Percentiles rank a stretch among this genome's conserved stretches.
These are phyloP conservation scores for Scedosporium aurantiacum DNA, from an alignment of 2,329 filamentous ascomycete species.

Conservation along the genomic window DNA sequence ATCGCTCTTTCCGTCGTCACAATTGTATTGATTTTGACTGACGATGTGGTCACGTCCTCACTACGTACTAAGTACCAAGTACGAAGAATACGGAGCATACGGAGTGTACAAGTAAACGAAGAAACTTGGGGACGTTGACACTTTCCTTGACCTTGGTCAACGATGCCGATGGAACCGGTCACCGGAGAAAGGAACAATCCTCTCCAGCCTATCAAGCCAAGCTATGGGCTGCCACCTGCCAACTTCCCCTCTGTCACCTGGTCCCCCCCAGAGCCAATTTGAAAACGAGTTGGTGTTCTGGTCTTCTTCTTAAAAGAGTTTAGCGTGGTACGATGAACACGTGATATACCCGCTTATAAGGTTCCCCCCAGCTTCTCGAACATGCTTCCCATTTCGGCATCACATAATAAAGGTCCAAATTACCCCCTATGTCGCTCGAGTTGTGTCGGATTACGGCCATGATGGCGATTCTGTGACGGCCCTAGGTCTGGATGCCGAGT, in stretches of 20 bases:
- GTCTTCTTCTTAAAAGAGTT: not conserved
- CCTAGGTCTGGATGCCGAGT: not conserved
- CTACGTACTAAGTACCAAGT: not conserved
- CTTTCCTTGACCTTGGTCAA: not conserved
- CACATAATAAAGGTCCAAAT: slow-evolving; percentile 3
- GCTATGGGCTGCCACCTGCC: not conserved
- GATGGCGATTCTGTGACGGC: slow-evolving; percentile 3
- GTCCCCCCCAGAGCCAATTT: not conserved
- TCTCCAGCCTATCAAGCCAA: not conserved
- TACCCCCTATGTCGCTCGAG: not conserved
- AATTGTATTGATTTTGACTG: not conserved
- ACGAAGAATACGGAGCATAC: not conserved
- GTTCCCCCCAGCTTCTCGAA: slow-evolving; percentile 5
- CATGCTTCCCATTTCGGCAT: slow-evolving; percentile 5
- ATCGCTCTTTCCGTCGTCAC: not conserved
- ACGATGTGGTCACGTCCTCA: too few relatives aligned
- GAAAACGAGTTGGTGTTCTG: not conserved
- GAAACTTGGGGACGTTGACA: not conserved
- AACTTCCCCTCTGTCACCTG: not conserved
- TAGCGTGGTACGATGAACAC: not conserved
- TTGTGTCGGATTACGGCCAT: not conserved
- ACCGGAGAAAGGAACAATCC: not conserved
- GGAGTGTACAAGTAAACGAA: not conserved
- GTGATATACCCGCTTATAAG: not conserved
- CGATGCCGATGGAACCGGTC: not conserved